Percentiles rank a stretch among this genome's conserved stretches.
Conservation (phyloP, 2,329 filamentous ascomycete genomes). For the Calonectria ilicicola region DNA sequence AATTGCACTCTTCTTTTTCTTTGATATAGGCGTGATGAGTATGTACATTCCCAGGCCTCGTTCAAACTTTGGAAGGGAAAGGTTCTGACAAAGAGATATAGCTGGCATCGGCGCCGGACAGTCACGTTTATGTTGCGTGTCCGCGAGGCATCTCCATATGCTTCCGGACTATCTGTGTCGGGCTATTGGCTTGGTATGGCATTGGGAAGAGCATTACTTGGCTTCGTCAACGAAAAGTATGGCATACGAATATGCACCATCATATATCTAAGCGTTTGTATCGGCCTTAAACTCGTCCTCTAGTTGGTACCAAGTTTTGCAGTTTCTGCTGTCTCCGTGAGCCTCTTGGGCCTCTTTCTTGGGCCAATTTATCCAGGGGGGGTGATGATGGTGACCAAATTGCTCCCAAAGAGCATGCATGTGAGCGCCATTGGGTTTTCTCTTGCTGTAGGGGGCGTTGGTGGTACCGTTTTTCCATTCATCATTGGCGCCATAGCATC, state of each 20-base stretch:
- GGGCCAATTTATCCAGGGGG: constrained; percentile 82
- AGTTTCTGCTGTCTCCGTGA: constrained; percentile 78
- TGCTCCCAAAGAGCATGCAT: constrained; percentile 78
- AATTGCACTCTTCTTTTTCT: background rate
- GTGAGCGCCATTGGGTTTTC: constrained; percentile 83
- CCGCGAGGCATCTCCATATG: constrained; percentile 73
- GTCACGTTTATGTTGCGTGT: constrained; percentile 86
- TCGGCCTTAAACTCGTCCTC: constrained; percentile 78
- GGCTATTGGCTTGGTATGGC: constrained; percentile 88
- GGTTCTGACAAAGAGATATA: background rate
- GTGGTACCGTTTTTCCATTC: constrained; percentile 75
- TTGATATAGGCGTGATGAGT: constrained; percentile 4
- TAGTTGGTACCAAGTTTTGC: constrained; percentile 86
- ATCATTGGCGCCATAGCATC: constrained; percentile 75
- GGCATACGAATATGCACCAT: constrained; percentile 75
- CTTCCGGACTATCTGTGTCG: constrained; percentile 79
- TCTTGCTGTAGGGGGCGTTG: constrained; percentile 79
- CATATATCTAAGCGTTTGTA: constrained; percentile 72
- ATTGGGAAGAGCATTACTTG: constrained; percentile 75
- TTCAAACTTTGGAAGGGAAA: too few species aligned
- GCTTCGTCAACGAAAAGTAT: constrained; percentile 77
- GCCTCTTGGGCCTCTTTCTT: constrained; percentile 82
- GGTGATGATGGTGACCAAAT: constrained; percentile 77
- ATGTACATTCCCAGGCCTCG: background rate
- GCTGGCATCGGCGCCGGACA: constrained; percentile 70